Conservation (phyloP, 2,329 filamentous ascomycete genomes). For the Calonectria pteridis region DNA sequence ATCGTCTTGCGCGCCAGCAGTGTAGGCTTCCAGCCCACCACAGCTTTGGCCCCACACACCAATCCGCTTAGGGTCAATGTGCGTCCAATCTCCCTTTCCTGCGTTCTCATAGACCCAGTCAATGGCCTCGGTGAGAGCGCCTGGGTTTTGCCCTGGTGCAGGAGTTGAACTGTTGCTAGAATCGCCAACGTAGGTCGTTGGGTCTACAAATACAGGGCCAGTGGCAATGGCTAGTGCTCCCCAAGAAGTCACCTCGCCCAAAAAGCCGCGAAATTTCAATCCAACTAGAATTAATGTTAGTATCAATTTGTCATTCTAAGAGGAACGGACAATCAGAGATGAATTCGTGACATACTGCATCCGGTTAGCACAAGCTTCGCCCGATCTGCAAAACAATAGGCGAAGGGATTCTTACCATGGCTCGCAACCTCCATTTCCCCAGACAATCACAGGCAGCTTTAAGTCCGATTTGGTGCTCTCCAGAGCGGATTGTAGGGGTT, state of each 20-base stretch:
- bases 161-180: neutral
- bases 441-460: neutral
- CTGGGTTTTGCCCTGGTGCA: neutral
- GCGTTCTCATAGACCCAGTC: slow-evolving; percentile 1
- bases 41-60: slow-evolving; percentile 1
- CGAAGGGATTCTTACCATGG: neutral
- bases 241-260: slow-evolving; percentile 1
- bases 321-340: too few relatives aligned
- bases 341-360: neutral
- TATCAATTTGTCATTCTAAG: too few relatives aligned
- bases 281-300: neutral
- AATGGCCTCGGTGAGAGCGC: neutral
- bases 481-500: neutral
- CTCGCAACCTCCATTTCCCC: slow-evolving; percentile 3
- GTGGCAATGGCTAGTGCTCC: neutral
- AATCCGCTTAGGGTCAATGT: neutral
- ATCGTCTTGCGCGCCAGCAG: neutral
- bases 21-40: neutral
- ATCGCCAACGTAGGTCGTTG: neutral
- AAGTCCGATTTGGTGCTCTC: neutral
- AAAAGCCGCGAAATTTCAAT: neutral
- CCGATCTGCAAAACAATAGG: too few relatives aligned
- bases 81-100: neutral
- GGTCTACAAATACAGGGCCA: slow-evolving; percentile 1
- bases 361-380: neutral